These are phyloP conservation scores for Microbotryum scabiosae DNA, from an alignment of 1,284 basidiomycete genomes.

Conservation along the genomic window DNA sequence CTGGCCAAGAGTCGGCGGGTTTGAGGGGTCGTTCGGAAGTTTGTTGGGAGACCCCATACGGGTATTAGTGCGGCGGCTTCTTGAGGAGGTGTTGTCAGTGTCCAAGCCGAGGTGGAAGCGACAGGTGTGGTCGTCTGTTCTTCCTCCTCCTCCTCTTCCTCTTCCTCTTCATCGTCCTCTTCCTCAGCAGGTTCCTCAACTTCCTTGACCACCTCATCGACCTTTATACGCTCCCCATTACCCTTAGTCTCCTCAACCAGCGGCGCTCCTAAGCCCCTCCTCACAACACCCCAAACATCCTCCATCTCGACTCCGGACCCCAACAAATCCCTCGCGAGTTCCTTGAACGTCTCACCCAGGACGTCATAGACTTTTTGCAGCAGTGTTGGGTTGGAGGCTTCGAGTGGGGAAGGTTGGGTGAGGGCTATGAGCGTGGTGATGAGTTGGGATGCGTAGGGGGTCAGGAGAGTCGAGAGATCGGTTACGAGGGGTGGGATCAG, in stretches of 20 bases:
- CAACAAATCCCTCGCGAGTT: constrained; percentile 30
- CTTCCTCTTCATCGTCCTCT: background rate
- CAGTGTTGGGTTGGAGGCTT: constrained; percentile 23
- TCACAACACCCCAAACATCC: constrained; percentile 25
- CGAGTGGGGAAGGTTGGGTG: constrained; percentile 21
- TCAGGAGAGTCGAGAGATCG: constrained; percentile 29
- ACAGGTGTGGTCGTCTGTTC: constrained; percentile 3
- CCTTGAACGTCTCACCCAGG: constrained; percentile 31
- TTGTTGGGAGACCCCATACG: background rate
- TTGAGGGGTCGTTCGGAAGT: constrained; percentile 32
- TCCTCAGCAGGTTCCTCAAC: background rate
- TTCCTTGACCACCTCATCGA: background rate
- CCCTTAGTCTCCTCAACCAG: background rate
- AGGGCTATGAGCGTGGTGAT: constrained; percentile 25
- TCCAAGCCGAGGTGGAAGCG: constrained; percentile 15
- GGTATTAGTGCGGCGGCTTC: background rate
- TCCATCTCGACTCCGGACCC: constrained; percentile 5
- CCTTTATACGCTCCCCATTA: background rate
- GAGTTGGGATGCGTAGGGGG: constrained; percentile 16
- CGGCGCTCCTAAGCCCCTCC: constrained; percentile 18
- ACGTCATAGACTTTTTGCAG: constrained; percentile 32
- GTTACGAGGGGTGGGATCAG: constrained; percentile 34
- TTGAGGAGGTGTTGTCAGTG: background rate
- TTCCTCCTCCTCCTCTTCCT: constrained; percentile 8
- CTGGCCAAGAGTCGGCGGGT: constrained; percentile 33